These are phyloP conservation scores for Protea cynaroides DNA, from an alignment of 164 flowering plant species.

Conservation along the genomic window DNA sequence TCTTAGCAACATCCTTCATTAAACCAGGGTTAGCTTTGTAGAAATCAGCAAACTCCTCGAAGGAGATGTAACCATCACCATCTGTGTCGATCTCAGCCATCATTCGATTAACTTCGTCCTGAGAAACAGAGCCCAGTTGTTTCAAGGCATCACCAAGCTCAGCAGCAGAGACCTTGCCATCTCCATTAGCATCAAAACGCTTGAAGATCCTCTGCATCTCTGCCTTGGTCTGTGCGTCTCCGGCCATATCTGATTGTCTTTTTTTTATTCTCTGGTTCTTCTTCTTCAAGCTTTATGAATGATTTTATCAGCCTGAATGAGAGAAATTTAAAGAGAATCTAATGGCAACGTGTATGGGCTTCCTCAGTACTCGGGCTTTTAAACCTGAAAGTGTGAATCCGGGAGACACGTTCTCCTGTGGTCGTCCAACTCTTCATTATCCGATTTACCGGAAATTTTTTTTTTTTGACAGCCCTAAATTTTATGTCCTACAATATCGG, in stretches of 20 bases:
- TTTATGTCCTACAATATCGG: no score
- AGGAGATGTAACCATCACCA: slow-evolving; percentile 58
- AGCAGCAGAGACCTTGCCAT: slow-evolving; percentile 43
- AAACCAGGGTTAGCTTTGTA: slow-evolving; percentile 44
- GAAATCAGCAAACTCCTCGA: slow-evolving; percentile 39
- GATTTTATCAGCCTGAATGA: no score
- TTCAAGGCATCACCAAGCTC: slow-evolving; percentile 55
- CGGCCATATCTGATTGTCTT: slow-evolving; percentile 25
- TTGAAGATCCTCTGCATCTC: slow-evolving; percentile 48
- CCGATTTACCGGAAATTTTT: no score
- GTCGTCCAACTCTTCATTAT: no score
- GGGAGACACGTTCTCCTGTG: no score
- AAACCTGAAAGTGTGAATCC: no score
- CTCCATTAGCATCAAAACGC: slow-evolving; percentile 48
- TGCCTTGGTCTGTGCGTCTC: slow-evolving; percentile 11
- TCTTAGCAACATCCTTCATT: slow-evolving; percentile 57
- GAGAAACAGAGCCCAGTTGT: slow-evolving; percentile 34
- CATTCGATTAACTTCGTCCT: slow-evolving; percentile 40
- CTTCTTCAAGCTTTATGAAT: no score
- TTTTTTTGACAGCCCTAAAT: no score
- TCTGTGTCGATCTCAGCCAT: slow-evolving; percentile 66
- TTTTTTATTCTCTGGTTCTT: background rate
- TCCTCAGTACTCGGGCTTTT: background rate
- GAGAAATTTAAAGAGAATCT: background rate
- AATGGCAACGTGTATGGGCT: background rate